Conservation (phyloP, 306 rosid genomes). For the Malus orientalis region DNA sequence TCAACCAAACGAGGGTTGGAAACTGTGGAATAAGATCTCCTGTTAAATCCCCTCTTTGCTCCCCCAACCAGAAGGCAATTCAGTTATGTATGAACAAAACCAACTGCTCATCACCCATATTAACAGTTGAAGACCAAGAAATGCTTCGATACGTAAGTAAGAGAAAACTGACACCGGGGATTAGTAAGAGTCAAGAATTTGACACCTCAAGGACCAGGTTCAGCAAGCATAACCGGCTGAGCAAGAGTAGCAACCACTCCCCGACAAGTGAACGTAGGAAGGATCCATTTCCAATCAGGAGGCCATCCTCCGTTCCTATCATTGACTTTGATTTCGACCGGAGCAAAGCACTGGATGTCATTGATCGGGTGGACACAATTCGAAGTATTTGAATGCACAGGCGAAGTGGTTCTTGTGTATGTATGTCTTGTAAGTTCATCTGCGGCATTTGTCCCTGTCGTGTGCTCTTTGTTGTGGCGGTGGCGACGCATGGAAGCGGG, state of each 20-base stretch:
- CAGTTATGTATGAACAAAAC: constrained; percentile 39
- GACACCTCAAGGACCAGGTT: constrained; percentile 61
- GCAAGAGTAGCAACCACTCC: constrained; percentile 91
- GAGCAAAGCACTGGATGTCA: constrained; percentile 69
- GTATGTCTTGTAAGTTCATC: not conserved
- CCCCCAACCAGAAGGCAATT: constrained; percentile 52
- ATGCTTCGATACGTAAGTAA: constrained; percentile 82
- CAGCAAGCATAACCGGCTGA: constrained; percentile 71
- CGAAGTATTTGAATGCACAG: constrained; percentile 22
- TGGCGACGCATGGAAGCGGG: not conserved
- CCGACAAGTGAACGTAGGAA: constrained; percentile 52
- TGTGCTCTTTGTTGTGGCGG: not conserved
- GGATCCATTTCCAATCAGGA: constrained; percentile 47
- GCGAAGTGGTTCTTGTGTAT: not conserved
- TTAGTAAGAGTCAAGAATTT: constrained; percentile 95
- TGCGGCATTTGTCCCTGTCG: not conserved
- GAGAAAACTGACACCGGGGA: constrained; percentile 84
- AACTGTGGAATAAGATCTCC: constrained; percentile 87
- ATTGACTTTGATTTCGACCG: constrained; percentile 72
- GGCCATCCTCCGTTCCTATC: constrained; percentile 65
- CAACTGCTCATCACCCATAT: constrained; percentile 46
- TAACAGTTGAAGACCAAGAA: constrained; percentile 85
- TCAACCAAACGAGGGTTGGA: constrained; percentile 62
- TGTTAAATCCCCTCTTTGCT: constrained; percentile 70
- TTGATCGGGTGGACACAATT: constrained; percentile 79